A percentile compares a stretch with the other conserved stretches of the same genome.
Evolutionary conservation across 352 stramenopile species (phyloP).

Genomic region (Pythium angustatum): DNA sequence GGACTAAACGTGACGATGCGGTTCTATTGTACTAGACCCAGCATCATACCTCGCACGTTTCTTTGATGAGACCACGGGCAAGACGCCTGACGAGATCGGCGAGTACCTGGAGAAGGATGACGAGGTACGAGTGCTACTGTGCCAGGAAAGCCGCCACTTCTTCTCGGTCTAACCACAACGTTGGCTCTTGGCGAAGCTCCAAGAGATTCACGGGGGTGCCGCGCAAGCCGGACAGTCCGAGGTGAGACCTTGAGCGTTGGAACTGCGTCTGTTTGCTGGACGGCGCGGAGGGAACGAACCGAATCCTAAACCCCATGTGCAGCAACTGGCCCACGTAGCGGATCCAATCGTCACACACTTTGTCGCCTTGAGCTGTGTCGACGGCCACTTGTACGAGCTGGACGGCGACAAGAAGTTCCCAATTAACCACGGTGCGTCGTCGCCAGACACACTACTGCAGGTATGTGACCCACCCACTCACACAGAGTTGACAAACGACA

Average conservation of each 20-base stretch:
- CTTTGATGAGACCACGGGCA: constrained; percentile 76
- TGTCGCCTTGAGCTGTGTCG: constrained; percentile 93
- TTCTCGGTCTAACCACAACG: too few relatives aligned
- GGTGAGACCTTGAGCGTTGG: too few relatives aligned
- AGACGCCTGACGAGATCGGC: constrained; percentile 83
- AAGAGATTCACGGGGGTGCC: constrained; percentile 90
- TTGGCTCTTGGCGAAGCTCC: constrained; percentile 83
- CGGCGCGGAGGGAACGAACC: too few relatives aligned
- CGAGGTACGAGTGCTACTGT: constrained; percentile 39
- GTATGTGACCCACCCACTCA: too few relatives aligned
- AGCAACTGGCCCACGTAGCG: constrained; percentile 89
- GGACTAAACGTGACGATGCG: too few relatives aligned
- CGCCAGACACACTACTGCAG: constrained; percentile 80
- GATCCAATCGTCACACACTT: constrained; percentile 97
- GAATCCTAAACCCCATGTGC: too few relatives aligned
- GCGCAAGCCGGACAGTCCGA: constrained; percentile 91
- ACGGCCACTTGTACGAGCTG: constrained; percentile 94
- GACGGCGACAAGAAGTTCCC: constrained; percentile 95
- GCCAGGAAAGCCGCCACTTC: too few relatives aligned
- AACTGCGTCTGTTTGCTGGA: background rate
- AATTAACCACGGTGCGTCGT: constrained; percentile 92
- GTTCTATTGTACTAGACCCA: constrained; percentile 14
- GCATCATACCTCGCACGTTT: constrained; percentile 77
- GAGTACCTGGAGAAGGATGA: constrained; percentile 90
- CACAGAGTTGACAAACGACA: too few relatives aligned